Conservation (phyloP, 345 rosid genomes). For the Hibiscus tridactylites region DNA sequence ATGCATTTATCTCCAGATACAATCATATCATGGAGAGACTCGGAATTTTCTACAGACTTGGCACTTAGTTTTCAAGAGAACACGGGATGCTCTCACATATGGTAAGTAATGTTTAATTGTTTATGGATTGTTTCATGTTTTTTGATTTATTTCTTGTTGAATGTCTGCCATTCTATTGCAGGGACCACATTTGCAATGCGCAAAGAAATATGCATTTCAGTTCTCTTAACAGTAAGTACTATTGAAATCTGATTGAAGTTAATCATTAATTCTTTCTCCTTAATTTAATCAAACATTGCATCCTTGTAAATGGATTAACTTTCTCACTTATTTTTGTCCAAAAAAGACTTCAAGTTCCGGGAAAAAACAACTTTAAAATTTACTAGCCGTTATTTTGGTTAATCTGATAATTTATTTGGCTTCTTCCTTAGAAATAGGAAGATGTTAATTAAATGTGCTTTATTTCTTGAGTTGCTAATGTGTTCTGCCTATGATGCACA, state of each 20-base stretch:
- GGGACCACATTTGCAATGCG: slow-evolving; percentile 83
- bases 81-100: slow-evolving; percentile 85
- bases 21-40: slow-evolving; percentile 97
- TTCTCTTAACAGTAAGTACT: slow-evolving; percentile 66
- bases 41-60: slow-evolving; percentile 75
- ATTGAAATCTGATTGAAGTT: background rate
- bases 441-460: background rate
- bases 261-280: background rate
- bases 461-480: background rate
- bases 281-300: background rate
- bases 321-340: background rate
- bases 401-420: background rate
- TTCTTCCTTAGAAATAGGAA: background rate
- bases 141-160: too few species aligned
- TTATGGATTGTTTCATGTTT: too few species aligned
- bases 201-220: slow-evolving; percentile 80
- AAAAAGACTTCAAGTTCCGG: background rate
- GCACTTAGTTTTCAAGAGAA: slow-evolving; percentile 97
- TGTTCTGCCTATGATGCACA: background rate
- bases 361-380: too few species aligned
- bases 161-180: slow-evolving; percentile 3
- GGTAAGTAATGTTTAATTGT: slow-evolving; percentile 22
- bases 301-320: background rate
- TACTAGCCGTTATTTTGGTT: too few species aligned
- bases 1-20: slow-evolving; percentile 46